Base-by-base conservation (phyloP, 208 protist species). In the Leishmania mexicana region DNA sequence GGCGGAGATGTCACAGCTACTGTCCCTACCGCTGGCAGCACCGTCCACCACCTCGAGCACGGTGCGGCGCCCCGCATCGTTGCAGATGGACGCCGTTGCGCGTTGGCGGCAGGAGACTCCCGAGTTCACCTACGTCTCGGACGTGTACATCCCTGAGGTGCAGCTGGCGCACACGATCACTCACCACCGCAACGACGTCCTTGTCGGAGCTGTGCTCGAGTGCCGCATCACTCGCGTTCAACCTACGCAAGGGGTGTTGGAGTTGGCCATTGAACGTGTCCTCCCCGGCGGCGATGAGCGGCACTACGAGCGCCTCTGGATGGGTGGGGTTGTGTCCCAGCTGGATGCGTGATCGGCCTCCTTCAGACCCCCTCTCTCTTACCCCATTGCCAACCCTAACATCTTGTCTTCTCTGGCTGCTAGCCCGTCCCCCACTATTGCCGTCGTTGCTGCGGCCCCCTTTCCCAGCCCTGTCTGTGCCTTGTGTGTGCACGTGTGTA, bases 91-190 rank as follows among this genome's bases (percentile, higher is more conserved):
- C n/a, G 31, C 45, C 35, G 57, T 60, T 11, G 67, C 75, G 21
- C 84, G 76, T 38, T 79, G 75, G 73, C 72, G 45, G 17, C 79
- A 86, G 51, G 24, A 31, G 3, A 47, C 47, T 2, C 40, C 85
- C n/a, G 71, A 86, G 68, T 81, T 84, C 62, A 45, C 58, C 10
- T 96, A 92, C 83, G 90, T 96, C 11, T 96, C 93, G 0, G 92
- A 96, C 49, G 78, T 97, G 31, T 97, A 96, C 86, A 88, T 97
- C 42, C 90, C 95, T 0, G 90, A 94, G 75, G 76, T 97, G 65
- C 95, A 97, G 84, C 71, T 97, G 17, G 88, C 85, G 2, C 95
- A 97, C 76, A 89, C 88, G 8, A 73, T 97, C 60, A 65, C 80
- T 1, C 95, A 97, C 87, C 84, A 85, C 74, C 76, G 85, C 75